Evolutionary conservation across 192 early-diverging fungal genomes (phyloP).

Genomic region (Coemansia sp.): DNA sequence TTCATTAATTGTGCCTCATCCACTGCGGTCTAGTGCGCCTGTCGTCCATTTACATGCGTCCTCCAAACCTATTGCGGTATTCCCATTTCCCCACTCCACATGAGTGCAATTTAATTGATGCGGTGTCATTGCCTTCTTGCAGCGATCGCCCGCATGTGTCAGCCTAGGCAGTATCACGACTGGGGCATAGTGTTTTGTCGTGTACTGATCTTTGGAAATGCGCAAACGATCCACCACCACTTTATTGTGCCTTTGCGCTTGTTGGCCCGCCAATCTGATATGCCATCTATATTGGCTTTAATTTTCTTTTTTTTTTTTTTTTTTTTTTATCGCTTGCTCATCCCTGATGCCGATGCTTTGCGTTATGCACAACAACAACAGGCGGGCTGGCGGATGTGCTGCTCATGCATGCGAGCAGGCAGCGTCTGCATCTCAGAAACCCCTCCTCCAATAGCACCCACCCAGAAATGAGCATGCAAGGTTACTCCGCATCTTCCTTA

Average conservation of each 20-base stretch:
- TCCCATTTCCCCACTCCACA: neutral
- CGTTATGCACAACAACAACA: neutral
- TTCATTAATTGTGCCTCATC: neutral
- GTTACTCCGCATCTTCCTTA: slow-evolving; percentile 2
- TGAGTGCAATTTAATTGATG: neutral
- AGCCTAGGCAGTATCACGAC: neutral
- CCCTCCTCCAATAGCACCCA: slow-evolving; percentile 2
- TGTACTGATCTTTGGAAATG: neutral
- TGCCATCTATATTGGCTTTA: neutral
- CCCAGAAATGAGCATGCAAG: neutral
- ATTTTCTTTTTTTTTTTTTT: no score
- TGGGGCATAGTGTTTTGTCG: neutral
- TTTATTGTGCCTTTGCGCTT: neutral
- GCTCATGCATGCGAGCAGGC: neutral
- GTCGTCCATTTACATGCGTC: neutral
- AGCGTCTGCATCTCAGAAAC: slow-evolving; percentile 1
- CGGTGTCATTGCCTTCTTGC: slow-evolving; percentile 1
- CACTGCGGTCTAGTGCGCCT: neutral
- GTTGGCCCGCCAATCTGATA: neutral
- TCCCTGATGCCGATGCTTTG: neutral
- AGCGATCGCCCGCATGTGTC: neutral
- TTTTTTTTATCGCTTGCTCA: neutral
- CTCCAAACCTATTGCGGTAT: neutral
- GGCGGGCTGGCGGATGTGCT: neutral
- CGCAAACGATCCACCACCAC: neutral